A percentile compares a stretch with the other conserved stretches of the same genome.
Conservation (phyloP, 371 early-diverging fungal genomes). For the Blakeslea trispora region DNA sequence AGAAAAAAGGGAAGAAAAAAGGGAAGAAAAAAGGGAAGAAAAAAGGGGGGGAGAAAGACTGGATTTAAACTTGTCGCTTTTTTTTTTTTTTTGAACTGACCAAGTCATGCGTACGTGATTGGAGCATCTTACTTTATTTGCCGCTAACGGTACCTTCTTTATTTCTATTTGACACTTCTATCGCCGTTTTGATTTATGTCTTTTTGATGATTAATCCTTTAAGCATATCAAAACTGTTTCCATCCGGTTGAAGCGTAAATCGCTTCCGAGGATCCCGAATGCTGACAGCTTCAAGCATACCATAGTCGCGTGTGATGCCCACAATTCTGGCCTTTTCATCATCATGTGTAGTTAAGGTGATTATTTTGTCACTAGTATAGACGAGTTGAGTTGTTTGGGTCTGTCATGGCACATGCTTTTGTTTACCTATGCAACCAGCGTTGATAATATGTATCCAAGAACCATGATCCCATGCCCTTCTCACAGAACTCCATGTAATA, state of each 20-base stretch:
- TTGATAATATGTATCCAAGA: constrained; percentile 71
- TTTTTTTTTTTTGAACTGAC: too few species aligned
- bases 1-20: too few species aligned
- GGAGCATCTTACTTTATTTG: too few species aligned
- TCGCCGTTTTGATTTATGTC: not conserved
- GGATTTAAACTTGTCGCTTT: not conserved
- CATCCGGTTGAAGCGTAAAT: constrained; percentile 89
- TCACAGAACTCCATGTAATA: constrained; percentile 67
- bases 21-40: too few species aligned
- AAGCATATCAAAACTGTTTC: constrained; percentile 97
- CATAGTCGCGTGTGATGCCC: constrained; percentile 75
- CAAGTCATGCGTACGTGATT: too few species aligned
- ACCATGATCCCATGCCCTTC: constrained; percentile 67
- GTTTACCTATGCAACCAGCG: constrained; percentile 86
- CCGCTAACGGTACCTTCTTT: too few species aligned
- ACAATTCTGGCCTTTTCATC: constrained; percentile 61
- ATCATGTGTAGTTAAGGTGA: constrained; percentile 63
- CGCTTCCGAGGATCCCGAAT: constrained; percentile 52
- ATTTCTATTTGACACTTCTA: too few species aligned
- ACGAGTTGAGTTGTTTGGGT: too few species aligned
- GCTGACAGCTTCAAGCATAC: constrained; percentile 69
- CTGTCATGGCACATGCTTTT: too few species aligned
- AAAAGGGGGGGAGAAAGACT: not conserved
- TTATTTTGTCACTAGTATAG: constrained; percentile 59
- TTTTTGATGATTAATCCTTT: constrained; percentile 86